Evolutionary conservation across 371 early-diverging fungal species (phyloP), one percentile per base, ranked within the genome.

Genomic region (Mucor plumbeus): DNA sequence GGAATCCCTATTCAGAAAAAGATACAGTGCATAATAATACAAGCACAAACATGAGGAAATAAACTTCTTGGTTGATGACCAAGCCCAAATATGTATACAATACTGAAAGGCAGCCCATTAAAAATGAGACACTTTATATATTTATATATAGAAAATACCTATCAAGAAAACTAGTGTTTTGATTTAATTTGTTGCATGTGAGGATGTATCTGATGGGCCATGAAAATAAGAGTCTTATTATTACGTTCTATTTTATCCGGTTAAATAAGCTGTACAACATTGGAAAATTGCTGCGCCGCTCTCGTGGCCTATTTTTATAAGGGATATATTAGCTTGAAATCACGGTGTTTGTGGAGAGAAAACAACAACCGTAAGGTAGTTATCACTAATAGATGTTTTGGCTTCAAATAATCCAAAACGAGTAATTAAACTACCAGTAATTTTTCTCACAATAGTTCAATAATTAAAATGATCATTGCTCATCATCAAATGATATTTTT

Each of bases 401-500:
- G 17, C 8, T 47, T 3, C 26, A 31, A 31, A 5, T 11, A 31
- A 31, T 53, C 14, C 14, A 53, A 53, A 53, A 31, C 11, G 14
- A 53, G 31, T 14, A 53, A 31, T 50, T 26, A 31, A 26, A 26
- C 31, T 13, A 53, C 11, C 4, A 11, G 11, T 21, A 5, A 9
- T 38, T 50, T 50, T 50, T 50, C 53, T 53, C 53, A 53, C 11
- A 8, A 26, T 11, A 53, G 38, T 38, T 38, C 38, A 38, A 38
- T 26, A 38, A 38, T 38, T 1, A 38, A 38, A 53, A 6, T 26
- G 13, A 53, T 53, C 53, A 53, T 31, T 53, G 53, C 53, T 53
- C 31, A 53, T 53, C 53, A 53, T 53, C 53, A 53, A 53, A 53
- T 53, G 53, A 53, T 21, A 53, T 14, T 9, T 31, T 19, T 8